Base-by-base conservation (phyloP, 2,329 filamentous ascomycete genomes). In the Trichothecium sympodiale region DNA sequence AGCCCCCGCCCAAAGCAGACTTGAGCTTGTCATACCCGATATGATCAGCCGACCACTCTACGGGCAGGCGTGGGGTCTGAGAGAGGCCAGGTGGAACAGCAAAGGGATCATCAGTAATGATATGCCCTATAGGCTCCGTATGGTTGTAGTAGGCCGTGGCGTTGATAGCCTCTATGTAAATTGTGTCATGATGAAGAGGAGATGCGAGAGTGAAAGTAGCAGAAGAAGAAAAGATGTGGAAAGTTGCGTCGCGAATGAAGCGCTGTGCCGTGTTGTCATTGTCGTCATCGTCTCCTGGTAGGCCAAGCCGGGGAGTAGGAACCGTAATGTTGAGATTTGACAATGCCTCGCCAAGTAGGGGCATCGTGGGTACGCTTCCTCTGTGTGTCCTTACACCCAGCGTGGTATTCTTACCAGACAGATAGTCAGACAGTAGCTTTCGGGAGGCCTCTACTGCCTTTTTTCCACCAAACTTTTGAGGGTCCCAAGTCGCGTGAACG, bases 111-210 rank as follows among this genome's bases (percentile, higher is more conserved):
- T 80, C 68, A 52, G 91, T 85, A 17, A 80, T 46, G 39, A 96
- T 95, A 17, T 67, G 73, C 2, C 88, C 91, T 0, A 94, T 68
- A 2, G 77, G 71, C 35, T 89, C 77, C 8, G 78, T 83, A 41
- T 83, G 74, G 43, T 94, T 86, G 56, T 94, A 93, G 41, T 77
- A 81, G 0, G 91, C 87, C 2, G 81, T 86, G 6, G 89, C 89
- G 50, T 94, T 81, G 48, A 96, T 72, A 34, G 67, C 70, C 27
- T 85, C 84, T 42, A 98, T 72, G 47, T 77, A 83, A 14, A 96
- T 59, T 1, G 77, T 85, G 35, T 82, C 82, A 39, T 77, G 64
- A 29, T 66, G 60, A 8, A 96, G 65, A 0, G 91, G 91, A 1
- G 88, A 95, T 28, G 79, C 69, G 16, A 96, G 69, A 0, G 74